Percentiles rank a stretch among this genome's conserved stretches.
Conservation (phyloP, 441 rosid species). For the Eutrema salsugineum region DNA sequence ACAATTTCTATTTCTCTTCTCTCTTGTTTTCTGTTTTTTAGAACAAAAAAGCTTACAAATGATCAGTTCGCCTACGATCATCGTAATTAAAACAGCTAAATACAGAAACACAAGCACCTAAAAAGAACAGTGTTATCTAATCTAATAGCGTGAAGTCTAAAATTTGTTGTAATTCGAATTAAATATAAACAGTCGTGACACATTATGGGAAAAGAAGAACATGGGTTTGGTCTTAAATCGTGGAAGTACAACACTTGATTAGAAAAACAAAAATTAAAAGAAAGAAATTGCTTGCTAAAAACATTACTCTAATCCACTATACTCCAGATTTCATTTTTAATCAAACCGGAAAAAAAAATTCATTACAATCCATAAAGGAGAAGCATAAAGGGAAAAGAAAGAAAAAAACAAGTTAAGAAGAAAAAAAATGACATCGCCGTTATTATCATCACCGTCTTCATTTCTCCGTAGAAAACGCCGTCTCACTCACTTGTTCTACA, state of each 20-base stretch:
- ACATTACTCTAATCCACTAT: not conserved
- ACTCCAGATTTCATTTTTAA: conserved; percentile 5
- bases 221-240: conserved; percentile 20
- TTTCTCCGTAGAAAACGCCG: conserved; percentile 58
- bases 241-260: conserved; percentile 1
- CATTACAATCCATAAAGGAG: not conserved
- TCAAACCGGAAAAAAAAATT: not conserved
- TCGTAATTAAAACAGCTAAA: too few species aligned
- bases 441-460: conserved; percentile 44
- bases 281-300: not conserved
- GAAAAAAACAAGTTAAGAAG: too few species aligned
- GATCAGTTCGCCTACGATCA: too few species aligned
- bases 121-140: too few species aligned
- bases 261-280: not conserved
- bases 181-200: conserved; percentile 15
- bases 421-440: conserved; percentile 38
- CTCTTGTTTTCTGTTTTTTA: not conserved
- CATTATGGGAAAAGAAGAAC: conserved; percentile 9
- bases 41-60: not conserved
- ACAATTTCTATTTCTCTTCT: not conserved
- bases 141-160: too few species aligned
- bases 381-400: not conserved
- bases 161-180: not conserved
- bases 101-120: too few species aligned
- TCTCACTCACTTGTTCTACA: conserved; percentile 56